Evolutionary conservation across 2,329 filamentous ascomycete genomes (phyloP).

Genomic region (Penicillium vulpinum): DNA sequence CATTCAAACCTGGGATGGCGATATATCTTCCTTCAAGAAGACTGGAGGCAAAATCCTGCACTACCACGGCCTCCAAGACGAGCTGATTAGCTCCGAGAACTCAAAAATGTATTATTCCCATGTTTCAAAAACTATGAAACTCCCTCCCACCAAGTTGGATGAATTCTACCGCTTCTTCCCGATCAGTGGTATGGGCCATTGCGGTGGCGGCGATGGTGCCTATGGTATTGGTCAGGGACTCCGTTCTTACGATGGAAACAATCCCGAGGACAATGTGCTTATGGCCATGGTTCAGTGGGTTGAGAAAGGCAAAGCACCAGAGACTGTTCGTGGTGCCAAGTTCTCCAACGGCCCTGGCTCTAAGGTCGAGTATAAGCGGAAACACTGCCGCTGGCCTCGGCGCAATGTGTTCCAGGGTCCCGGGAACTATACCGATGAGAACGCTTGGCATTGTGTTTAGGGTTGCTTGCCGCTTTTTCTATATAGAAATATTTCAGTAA

Average conservation of each 20-base stretch:
- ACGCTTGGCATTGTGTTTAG: conserved; percentile 37
- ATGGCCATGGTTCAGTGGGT: conserved; percentile 53
- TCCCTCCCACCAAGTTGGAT: conserved; percentile 35
- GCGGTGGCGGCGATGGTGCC: conserved; percentile 44
- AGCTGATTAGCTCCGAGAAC: conserved; percentile 54
- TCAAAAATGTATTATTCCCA: conserved; percentile 55
- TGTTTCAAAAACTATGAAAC: conserved; percentile 42
- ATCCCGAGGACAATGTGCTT: conserved; percentile 50
- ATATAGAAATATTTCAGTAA: too few species aligned
- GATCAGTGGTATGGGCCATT: conserved; percentile 58
- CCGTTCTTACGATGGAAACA: conserved; percentile 19
- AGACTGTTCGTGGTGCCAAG: conserved; percentile 47
- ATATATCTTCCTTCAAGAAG: conserved; percentile 50
- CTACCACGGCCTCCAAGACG: conserved; percentile 47
- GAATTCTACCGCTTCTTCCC: conserved; percentile 52
- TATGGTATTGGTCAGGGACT: conserved; percentile 43
- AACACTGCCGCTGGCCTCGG: conserved; percentile 48
- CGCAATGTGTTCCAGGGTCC: conserved; percentile 35
- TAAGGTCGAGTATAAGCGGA: conserved; percentile 46
- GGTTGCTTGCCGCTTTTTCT: not conserved
- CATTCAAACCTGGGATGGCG: conserved; percentile 51
- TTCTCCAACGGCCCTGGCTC: conserved; percentile 43
- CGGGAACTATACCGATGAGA: conserved; percentile 36
- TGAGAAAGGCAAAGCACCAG: conserved; percentile 44
- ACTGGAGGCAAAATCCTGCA: conserved; percentile 44